A percentile compares a stretch with the other conserved stretches of the same genome.
Evolutionary conservation across 495 filamentous ascomycete species (phyloP).

Genomic region (Aspergillus taichungensis): DNA sequence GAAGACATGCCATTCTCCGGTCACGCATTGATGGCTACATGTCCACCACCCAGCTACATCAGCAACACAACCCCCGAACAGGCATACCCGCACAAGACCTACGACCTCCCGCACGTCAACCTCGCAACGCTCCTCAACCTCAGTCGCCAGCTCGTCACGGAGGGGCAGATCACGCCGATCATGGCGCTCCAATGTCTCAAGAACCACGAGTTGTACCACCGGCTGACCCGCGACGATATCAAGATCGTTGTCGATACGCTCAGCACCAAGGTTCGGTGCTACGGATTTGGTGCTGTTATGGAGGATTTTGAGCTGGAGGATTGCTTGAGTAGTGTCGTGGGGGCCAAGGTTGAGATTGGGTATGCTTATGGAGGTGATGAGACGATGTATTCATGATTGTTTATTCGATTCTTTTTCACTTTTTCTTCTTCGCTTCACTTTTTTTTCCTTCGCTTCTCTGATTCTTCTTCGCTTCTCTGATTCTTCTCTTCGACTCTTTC

Average conservation of each 20-base stretch:
- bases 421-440: constrained; percentile 1
- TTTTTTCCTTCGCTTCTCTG: background rate
- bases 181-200: constrained; percentile 86
- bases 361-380: constrained; percentile 23
- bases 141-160: constrained; percentile 72
- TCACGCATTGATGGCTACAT: constrained; percentile 84
- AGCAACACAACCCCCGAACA: constrained; percentile 31
- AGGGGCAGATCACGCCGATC: constrained; percentile 93
- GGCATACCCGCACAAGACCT: constrained; percentile 35
- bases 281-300: constrained; percentile 63
- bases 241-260: constrained; percentile 63
- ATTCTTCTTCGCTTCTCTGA: background rate
- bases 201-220: constrained; percentile 54
- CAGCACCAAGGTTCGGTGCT: constrained; percentile 75
- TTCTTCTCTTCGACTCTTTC: background rate
- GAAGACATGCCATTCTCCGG: constrained; percentile 52
- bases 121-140: constrained; percentile 74
- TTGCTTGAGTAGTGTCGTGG: constrained; percentile 66
- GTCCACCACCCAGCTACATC: constrained; percentile 56
- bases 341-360: constrained; percentile 47
- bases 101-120: constrained; percentile 57
- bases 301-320: constrained; percentile 91
- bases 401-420: background rate
- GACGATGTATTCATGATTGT: constrained; percentile 28
- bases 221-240: constrained; percentile 62